Percentiles rank a stretch among this genome's conserved stretches.
phyloP scores from a whole-genome alignment of 2,329 filamentous ascomycete genomes.

The Lachnellula arida region DNA sequence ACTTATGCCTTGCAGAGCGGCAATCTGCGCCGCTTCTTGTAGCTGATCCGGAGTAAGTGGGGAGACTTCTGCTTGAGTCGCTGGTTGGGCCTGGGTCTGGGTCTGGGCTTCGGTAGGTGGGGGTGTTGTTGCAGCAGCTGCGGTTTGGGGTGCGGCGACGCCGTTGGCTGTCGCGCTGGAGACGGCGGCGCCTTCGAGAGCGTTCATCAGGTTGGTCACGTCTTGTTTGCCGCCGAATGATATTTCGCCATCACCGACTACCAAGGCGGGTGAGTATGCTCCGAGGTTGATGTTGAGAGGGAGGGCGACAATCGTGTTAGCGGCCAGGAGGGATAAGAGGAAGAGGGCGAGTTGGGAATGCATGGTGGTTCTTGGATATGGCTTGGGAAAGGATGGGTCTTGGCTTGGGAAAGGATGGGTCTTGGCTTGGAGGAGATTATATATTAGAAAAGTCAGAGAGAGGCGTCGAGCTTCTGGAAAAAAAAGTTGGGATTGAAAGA shows the following conservation, averaged over 20 bases:
- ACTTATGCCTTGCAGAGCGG: conserved; percentile 43
- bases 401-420: conserved; percentile 3
- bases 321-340: conserved; percentile 30
- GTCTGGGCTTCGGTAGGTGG: conserved; percentile 13
- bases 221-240: conserved; percentile 43
- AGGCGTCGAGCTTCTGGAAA: conserved; percentile 29
- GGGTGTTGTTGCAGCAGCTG: conserved; percentile 23
- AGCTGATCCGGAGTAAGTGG: conserved; percentile 6
- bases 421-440: conserved; percentile 14
- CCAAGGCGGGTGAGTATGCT: conserved; percentile 20
- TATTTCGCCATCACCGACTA: conserved; percentile 42
- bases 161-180: conserved; percentile 35
- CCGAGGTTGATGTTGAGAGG: conserved; percentile 19
- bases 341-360: conserved; percentile 28
- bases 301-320: conserved; percentile 29
- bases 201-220: conserved; percentile 42
- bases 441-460: conserved; percentile 10
- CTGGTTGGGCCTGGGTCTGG: not conserved
- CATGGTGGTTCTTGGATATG: conserved; percentile 17
- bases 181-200: conserved; percentile 43
- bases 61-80: conserved; percentile 9
- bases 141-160: conserved; percentile 29
- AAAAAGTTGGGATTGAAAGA: conserved; percentile 14
- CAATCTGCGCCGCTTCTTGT: conserved; percentile 37
- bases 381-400: conserved; percentile 4